A percentile compares a stretch with the other conserved stretches of the same genome.
Conservation (phyloP, 495 filamentous ascomycete genomes). For the Tuber borchii region DNA sequence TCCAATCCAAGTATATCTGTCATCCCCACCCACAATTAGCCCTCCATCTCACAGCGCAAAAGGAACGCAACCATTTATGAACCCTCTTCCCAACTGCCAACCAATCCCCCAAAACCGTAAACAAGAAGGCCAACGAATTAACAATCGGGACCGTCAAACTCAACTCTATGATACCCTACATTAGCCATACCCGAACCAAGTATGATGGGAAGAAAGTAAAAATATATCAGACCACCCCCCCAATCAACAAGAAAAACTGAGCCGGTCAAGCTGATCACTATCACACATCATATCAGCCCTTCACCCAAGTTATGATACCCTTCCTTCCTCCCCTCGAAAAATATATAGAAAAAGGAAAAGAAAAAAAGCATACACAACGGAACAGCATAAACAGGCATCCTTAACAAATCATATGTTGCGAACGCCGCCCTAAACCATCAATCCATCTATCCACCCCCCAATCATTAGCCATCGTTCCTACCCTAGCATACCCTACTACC, state of each 20-base stretch:
- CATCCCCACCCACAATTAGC: slow-evolving; percentile 4
- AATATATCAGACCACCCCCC: slow-evolving; percentile 58
- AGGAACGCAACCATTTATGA: slow-evolving; percentile 50
- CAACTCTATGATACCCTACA: slow-evolving; percentile 54
- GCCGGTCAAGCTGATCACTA: slow-evolving; percentile 78
- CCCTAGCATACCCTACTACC: slow-evolving; percentile 47
- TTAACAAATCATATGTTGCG: slow-evolving; percentile 69
- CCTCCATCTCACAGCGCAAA: background rate
- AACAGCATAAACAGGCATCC: slow-evolving; percentile 73
- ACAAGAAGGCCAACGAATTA: slow-evolving; percentile 88
- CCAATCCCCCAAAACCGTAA: slow-evolving; percentile 93
- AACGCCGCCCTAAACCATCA: slow-evolving; percentile 53
- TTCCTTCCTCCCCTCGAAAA: background rate
- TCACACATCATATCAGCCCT: slow-evolving; percentile 13
- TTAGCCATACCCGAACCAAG: slow-evolving; percentile 3
- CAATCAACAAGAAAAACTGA: slow-evolving; percentile 95
- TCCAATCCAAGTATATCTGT: slow-evolving; percentile 82
- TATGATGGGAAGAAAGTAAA: background rate
- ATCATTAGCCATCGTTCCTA: slow-evolving; percentile 39
- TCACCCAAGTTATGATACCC: background rate
- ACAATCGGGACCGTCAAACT: slow-evolving; percentile 91
- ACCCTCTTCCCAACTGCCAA: slow-evolving; percentile 88
- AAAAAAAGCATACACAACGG: slow-evolving; percentile 50
- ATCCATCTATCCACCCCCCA: background rate
- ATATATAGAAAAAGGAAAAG: background rate